Base-by-base conservation (phyloP, 2,329 filamentous ascomycete species). In the Rhinocladiella similis region DNA sequence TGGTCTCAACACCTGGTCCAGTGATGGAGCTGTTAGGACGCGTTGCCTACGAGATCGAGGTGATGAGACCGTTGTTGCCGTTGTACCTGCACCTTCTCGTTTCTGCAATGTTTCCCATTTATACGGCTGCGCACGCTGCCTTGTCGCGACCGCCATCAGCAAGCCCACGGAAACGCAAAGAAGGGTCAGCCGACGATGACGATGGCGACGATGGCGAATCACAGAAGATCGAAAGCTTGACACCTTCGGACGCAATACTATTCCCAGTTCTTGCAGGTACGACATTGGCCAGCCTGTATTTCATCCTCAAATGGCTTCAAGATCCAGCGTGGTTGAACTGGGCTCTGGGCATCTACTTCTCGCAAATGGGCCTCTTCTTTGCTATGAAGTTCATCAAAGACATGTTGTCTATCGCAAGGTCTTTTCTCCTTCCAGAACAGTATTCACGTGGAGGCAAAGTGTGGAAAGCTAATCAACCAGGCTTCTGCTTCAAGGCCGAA, bases 261-360 rank as follows among this genome's bases (percentile, higher is more conserved):
- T 89, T 97, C 61, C 94, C 93, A 1, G 65, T 97, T 29, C 77
- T 91, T 53, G 92, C 91, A 5, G 90, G 86, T 1, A 67, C 78
- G 9, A 84, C 87, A 1, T 82, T 97, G 7, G 80, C 85, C 41
- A 85, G 85, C 4, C 79, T 97, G 12, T 97, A 97, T 76, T 87
- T 92, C 66, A 78, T 96, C 57, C 91, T 97, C 69, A 91, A 95
- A 70, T 94, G 88, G 82, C 83, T 97, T 53, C 80, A 93, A 63
- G 90, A 96, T 67, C 87, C 91, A 1, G 80, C 85, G 10, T 77
- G 95, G 19, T 75, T 97, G 66, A 97, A 93, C 76, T 89, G 87
- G 72, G 82, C 95, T 38, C 76, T 97, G 19, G 87, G 89, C 38
- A 85, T 82, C 67, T 97, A 97, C 76, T 92, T 96, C 73, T 89